phyloP scores from a whole-genome alignment of 1,284 basidiomycete species.

The Cryptococcus deneoformans region DNA sequence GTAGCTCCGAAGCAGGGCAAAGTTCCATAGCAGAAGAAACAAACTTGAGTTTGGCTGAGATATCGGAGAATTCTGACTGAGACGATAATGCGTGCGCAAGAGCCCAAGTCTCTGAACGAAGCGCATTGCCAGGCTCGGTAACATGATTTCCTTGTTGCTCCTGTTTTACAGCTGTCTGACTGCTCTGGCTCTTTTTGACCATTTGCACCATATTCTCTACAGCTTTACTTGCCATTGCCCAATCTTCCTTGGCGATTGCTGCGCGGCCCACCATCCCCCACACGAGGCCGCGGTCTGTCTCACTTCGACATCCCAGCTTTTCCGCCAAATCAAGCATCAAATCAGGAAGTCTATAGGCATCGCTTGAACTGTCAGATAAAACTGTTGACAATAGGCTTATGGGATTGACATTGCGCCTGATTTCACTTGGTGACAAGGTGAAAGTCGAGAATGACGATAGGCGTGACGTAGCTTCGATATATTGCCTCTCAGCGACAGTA shows the following conservation, averaged over 20 bases:
- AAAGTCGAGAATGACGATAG: slow-evolving; percentile 70
- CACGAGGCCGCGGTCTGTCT: slow-evolving; percentile 73
- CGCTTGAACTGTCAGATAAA: slow-evolving; percentile 66
- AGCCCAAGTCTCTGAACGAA: slow-evolving; percentile 56
- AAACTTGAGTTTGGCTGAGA: slow-evolving; percentile 63
- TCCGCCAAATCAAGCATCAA: slow-evolving; percentile 82
- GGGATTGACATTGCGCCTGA: slow-evolving; percentile 80
- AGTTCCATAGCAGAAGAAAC: slow-evolving; percentile 80
- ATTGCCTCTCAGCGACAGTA: slow-evolving; percentile 71
- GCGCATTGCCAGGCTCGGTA: not conserved
- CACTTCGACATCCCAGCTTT: slow-evolving; percentile 75
- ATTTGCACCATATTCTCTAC: slow-evolving; percentile 68
- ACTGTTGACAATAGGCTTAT: slow-evolving; percentile 73
- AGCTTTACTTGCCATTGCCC: slow-evolving; percentile 65
- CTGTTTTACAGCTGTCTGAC: not conserved
- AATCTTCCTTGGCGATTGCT: slow-evolving; percentile 76
- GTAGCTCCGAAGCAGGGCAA: slow-evolving; percentile 75
- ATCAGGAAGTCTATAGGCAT: slow-evolving; percentile 83
- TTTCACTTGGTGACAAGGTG: slow-evolving; percentile 81
- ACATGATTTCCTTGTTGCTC: not conserved
- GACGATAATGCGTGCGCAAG: slow-evolving; percentile 58
- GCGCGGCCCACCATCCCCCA: slow-evolving; percentile 85
- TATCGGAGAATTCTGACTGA: slow-evolving; percentile 68
- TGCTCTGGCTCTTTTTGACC: slow-evolving; percentile 1
- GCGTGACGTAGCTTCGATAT: slow-evolving; percentile 81